Percentiles rank a stretch among this genome's conserved stretches.
phyloP scores from a whole-genome alignment of 2,329 filamentous ascomycete species.

The Mollisiaceae sp. region DNA sequence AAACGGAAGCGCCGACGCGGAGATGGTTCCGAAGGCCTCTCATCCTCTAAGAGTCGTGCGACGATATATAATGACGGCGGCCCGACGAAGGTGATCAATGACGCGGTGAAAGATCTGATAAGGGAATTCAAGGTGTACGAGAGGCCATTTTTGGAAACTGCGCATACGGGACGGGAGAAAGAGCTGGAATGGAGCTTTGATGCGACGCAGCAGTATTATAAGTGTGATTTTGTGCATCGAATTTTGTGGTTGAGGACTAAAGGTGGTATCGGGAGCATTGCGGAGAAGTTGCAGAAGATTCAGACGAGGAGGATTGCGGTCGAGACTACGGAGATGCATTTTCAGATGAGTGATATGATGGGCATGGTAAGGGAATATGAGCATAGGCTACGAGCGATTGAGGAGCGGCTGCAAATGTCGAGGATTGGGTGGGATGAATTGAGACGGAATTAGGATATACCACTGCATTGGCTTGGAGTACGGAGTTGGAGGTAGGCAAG shows the following conservation, averaged over 20 bases:
- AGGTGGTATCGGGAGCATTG: conserved; percentile 28
- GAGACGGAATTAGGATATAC: conserved; percentile 4
- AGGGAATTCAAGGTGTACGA: conserved; percentile 34
- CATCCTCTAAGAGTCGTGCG: conserved; percentile 7
- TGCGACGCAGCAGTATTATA: conserved; percentile 34
- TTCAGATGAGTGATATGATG: conserved; percentile 33
- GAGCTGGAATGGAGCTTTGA: conserved; percentile 38
- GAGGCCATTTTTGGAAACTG: conserved; percentile 25
- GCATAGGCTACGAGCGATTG: conserved; percentile 26
- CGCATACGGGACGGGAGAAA: conserved; percentile 33
- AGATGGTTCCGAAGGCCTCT: conserved; percentile 9
- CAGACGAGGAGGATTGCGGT: conserved; percentile 34
- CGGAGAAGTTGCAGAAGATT: conserved; percentile 27
- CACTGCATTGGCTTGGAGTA: not conserved
- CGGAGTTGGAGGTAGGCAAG: not conserved
- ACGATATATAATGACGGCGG: conserved; percentile 30
- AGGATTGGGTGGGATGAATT: conserved; percentile 21
- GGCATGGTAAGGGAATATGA: conserved; percentile 31
- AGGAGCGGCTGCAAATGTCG: conserved; percentile 32
- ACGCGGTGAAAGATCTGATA: conserved; percentile 36
- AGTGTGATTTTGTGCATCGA: conserved; percentile 30
- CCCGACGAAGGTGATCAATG: conserved; percentile 33
- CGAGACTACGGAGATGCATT: conserved; percentile 30
- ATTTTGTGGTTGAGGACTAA: conserved; percentile 32
- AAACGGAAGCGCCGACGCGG: conserved; percentile 26